Conservation (phyloP, 768 basidiomycete species). For the Rhodosporidiobolus sp. region DNA sequence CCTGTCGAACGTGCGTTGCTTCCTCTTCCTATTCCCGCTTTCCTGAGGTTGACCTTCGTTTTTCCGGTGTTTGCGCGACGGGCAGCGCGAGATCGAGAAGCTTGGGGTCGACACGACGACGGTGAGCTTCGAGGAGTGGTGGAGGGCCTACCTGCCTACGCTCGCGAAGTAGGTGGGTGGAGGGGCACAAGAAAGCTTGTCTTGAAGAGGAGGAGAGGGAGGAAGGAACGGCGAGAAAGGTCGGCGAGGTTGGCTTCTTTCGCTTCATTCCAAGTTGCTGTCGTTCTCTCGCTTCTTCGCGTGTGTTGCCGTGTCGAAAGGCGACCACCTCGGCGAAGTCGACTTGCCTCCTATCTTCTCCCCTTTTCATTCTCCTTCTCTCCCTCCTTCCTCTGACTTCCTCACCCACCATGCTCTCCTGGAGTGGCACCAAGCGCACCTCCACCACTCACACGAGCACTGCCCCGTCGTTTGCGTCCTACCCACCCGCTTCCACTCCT, state of each 20-base stretch:
- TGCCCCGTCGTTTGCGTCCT: neutral
- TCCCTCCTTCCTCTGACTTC: neutral
- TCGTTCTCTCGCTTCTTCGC: neutral
- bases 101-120: conserved; percentile 57
- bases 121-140: conserved; percentile 78
- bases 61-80: too few relatives aligned
- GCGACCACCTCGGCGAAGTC: too few relatives aligned
- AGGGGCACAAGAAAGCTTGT: neutral
- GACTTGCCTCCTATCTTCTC: neutral
- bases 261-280: neutral
- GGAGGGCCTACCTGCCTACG: conserved; percentile 55
- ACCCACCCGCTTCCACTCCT: neutral
- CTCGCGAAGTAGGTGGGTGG: too few relatives aligned
- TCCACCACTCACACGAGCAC: neutral
- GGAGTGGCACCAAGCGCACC: neutral
- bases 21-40: too few relatives aligned
- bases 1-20: conserved; percentile 53
- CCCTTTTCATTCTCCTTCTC: neutral
- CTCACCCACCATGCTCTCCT: neutral
- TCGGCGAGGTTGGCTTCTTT: too few relatives aligned
- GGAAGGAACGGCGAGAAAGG: neutral
- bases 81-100: conserved; percentile 60
- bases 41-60: neutral
- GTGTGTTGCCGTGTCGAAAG: neutral
- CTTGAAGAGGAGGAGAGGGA: neutral